Percentiles rank a stretch among this genome's conserved stretches.
Evolutionary conservation across 495 filamentous ascomycete species (phyloP).

Genomic region (Lophiotrema nucula): DNA sequence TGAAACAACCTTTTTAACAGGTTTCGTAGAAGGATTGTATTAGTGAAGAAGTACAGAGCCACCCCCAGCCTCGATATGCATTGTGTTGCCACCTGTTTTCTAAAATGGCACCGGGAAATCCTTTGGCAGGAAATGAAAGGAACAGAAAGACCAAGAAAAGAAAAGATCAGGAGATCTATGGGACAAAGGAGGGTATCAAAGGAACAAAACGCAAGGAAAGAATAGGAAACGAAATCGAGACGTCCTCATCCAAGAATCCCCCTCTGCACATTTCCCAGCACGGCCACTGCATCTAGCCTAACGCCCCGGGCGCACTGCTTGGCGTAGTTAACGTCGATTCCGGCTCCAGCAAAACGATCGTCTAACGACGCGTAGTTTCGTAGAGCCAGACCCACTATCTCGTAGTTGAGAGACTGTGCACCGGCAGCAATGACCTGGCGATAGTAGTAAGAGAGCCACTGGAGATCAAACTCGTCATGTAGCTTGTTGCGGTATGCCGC

Average conservation of each 20-base stretch:
- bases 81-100: too few species aligned
- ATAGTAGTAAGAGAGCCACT: not conserved
- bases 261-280: not conserved
- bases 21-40: too few species aligned
- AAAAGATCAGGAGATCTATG: not conserved
- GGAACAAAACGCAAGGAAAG: too few species aligned
- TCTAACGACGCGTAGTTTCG: not conserved
- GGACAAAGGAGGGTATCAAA: not conserved
- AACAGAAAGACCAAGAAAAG: not conserved
- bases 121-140: not conserved
- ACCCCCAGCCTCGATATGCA: too few species aligned
- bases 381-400: not conserved
- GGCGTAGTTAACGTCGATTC: not conserved
- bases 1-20: too few species aligned
- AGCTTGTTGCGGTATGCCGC: not conserved
- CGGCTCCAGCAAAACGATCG: not conserved
- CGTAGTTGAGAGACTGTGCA: not conserved
- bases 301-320: not conserved
- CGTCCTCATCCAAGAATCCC: not conserved
- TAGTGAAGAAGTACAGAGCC: too few species aligned
- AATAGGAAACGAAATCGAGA: not conserved
- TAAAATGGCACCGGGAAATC: too few species aligned
- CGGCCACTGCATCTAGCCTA: not conserved
- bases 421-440: not conserved
- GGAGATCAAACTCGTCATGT: not conserved